These are phyloP conservation scores for Ascochyta viciae-villosae DNA, from an alignment of 2,329 filamentous ascomycete species.

Conservation along the genomic window DNA sequence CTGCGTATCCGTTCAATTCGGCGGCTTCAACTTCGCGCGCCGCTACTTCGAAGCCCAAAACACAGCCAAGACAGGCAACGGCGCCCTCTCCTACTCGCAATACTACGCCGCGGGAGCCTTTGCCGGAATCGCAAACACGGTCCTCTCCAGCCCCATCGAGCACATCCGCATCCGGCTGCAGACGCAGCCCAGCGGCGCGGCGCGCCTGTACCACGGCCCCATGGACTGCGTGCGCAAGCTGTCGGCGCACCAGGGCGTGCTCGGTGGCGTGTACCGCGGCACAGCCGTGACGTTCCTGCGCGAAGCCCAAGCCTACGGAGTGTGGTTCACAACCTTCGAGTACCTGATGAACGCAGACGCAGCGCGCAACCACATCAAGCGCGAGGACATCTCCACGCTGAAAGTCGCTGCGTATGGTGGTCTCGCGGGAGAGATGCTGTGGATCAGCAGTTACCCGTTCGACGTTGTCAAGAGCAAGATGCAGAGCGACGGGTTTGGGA, in stretches of 20 bases:
- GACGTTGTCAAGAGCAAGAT: conserved; percentile 99
- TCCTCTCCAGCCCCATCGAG: conserved; percentile 90
- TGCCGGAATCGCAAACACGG: conserved; percentile 87
- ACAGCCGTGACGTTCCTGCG: conserved; percentile 83
- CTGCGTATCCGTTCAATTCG: conserved; percentile 97
- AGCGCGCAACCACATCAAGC: conserved; percentile 74
- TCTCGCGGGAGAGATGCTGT: conserved; percentile 90
- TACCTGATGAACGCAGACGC: conserved; percentile 94
- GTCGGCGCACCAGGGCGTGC: conserved; percentile 69
- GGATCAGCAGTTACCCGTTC: conserved; percentile 92
- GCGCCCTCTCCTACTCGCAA: conserved; percentile 76
- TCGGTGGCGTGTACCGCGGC: conserved; percentile 83
- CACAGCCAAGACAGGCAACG: conserved; percentile 48
- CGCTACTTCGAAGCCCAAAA: conserved; percentile 84
- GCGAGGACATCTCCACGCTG: conserved; percentile 78
- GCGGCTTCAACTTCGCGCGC: conserved; percentile 91
- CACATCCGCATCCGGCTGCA: conserved; percentile 96
- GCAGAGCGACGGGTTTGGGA: conserved; percentile 93
- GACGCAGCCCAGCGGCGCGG: conserved; percentile 89
- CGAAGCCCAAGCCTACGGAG: conserved; percentile 92
- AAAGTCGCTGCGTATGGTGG: conserved; percentile 95
- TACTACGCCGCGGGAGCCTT: conserved; percentile 93
- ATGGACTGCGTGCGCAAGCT: conserved; percentile 91
- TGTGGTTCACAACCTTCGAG: conserved; percentile 96
- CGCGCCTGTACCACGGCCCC: conserved; percentile 80